These are phyloP conservation scores for Ceratobasidium sp. DNA, from an alignment of 1,284 basidiomycete genomes.

Conservation along the genomic window DNA sequence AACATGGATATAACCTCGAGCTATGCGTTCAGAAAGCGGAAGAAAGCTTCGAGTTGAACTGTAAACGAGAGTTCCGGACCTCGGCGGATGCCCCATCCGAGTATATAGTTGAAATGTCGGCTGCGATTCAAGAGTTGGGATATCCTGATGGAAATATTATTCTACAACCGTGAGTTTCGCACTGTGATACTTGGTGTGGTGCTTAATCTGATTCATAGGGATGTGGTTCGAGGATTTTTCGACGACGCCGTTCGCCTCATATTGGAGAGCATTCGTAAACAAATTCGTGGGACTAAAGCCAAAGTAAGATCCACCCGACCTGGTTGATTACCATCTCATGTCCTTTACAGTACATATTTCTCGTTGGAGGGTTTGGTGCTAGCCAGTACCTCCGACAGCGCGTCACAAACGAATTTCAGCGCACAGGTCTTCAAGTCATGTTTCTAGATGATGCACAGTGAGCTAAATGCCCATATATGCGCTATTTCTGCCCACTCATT, in stretches of 20 bases:
- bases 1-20: slow-evolving; percentile 10
- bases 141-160: slow-evolving; percentile 23
- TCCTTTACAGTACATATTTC: too few relatives aligned
- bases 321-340: too few relatives aligned
- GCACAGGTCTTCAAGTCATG: not conserved
- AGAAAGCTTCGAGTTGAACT: slow-evolving; percentile 28
- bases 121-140: slow-evolving; percentile 10
- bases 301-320: not conserved
- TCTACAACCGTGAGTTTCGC: not conserved
- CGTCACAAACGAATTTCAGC: not conserved
- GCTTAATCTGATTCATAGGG: not conserved
- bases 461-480: too few relatives aligned
- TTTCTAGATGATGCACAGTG: not conserved
- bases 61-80: slow-evolving; percentile 25
- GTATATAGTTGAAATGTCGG: slow-evolving; percentile 21
- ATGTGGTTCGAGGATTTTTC: slow-evolving; percentile 26
- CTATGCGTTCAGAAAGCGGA: slow-evolving; percentile 26
- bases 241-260: slow-evolving; percentile 9
- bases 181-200: not conserved
- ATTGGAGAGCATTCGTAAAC: slow-evolving; percentile 12
- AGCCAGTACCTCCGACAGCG: too few relatives aligned
- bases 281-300: slow-evolving; percentile 1
- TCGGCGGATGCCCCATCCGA: not conserved
- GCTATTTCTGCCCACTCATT: too few relatives aligned
- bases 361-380: too few relatives aligned